Percentiles rank a stretch among this genome's conserved stretches.
phyloP scores from a whole-genome alignment of 129 eudicot species.

The Pulicaria dysenterica region DNA sequence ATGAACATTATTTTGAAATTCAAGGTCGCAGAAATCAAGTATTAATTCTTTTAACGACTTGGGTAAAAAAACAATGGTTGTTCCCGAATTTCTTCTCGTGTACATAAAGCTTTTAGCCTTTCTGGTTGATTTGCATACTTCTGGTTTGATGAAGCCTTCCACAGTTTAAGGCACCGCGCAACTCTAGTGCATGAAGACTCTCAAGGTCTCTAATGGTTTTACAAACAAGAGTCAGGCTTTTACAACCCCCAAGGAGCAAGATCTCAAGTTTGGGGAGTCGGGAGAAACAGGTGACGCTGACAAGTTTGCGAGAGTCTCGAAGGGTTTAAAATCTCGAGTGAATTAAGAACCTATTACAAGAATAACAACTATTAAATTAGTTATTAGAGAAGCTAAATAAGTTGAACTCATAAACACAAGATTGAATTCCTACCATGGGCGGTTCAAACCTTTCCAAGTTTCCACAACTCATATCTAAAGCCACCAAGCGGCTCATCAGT shows the following conservation, averaged over 20 bases:
- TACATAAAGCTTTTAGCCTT: too few relatives aligned
- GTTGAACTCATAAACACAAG: not conserved
- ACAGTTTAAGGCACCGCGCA: slow-evolving; percentile 15
- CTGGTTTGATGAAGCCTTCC: not conserved
- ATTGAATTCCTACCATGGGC: slow-evolving; percentile 7
- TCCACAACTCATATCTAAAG: slow-evolving; percentile 30
- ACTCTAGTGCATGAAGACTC: slow-evolving; percentile 28
- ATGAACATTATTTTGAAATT: not conserved
- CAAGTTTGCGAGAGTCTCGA: slow-evolving; percentile 9
- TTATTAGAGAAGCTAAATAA: slow-evolving; percentile 13
- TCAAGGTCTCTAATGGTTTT: slow-evolving; percentile 31
- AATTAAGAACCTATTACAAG: slow-evolving; percentile 27
- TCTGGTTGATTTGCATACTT: too few relatives aligned
- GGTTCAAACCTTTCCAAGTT: slow-evolving; percentile 18
- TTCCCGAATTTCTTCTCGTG: too few relatives aligned
- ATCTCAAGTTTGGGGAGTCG: slow-evolving; percentile 31
- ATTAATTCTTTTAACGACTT: not conserved
- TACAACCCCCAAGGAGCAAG: slow-evolving; percentile 1
- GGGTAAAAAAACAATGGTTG: not conserved
- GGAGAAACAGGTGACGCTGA: not conserved
- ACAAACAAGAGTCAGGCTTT: slow-evolving; percentile 10
- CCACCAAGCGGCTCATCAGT: slow-evolving; percentile 25
- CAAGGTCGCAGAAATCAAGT: not conserved
- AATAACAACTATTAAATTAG: not conserved
- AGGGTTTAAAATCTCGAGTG: slow-evolving; percentile 35